phyloP scores from a whole-genome alignment of 768 basidiomycete species.

The Pisolithus marmoratus region DNA sequence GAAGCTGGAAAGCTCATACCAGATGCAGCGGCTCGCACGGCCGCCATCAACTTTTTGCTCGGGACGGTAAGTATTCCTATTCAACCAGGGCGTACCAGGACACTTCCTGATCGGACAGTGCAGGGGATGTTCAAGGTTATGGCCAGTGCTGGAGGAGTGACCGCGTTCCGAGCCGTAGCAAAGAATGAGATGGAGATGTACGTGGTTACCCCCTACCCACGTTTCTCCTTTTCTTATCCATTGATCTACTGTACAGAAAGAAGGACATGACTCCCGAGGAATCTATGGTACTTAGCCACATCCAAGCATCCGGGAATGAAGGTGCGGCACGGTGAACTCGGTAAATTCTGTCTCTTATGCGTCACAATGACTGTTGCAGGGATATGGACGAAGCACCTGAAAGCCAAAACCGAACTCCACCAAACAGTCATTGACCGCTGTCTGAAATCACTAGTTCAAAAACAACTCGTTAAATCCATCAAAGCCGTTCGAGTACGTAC shows the following conservation, averaged over 20 bases:
- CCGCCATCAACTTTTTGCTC: constrained; percentile 76
- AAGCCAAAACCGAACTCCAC: constrained; percentile 84
- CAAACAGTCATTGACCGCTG: constrained; percentile 85
- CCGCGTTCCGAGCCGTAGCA: constrained; percentile 65
- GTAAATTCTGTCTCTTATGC: not conserved
- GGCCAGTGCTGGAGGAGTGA: constrained; percentile 49
- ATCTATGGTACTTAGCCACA: constrained; percentile 75
- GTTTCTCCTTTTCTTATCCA: constrained; percentile 2
- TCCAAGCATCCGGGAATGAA: constrained; percentile 75
- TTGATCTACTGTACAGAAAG: constrained; percentile 42
- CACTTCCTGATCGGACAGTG: constrained; percentile 7
- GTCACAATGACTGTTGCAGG: constrained; percentile 39
- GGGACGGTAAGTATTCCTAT: constrained; percentile 33
- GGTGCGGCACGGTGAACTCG: constrained; percentile 37
- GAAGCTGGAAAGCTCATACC: constrained; percentile 61
- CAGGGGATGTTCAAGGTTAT: constrained; percentile 64
- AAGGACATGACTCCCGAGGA: constrained; percentile 84
- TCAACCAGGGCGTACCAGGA: not conserved
- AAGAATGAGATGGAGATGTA: constrained; percentile 67
- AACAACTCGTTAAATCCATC: constrained; percentile 83
- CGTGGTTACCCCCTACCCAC: constrained; percentile 22
- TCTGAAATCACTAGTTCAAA: constrained; percentile 79
- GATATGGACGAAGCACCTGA: constrained; percentile 91
- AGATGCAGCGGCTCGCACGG: constrained; percentile 55
- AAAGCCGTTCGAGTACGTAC: constrained; percentile 76